Percentiles rank a stretch among this genome's conserved stretches.
Conservation (phyloP, 768 basidiomycete genomes). For the Lepiota brunneoincarnata region DNA sequence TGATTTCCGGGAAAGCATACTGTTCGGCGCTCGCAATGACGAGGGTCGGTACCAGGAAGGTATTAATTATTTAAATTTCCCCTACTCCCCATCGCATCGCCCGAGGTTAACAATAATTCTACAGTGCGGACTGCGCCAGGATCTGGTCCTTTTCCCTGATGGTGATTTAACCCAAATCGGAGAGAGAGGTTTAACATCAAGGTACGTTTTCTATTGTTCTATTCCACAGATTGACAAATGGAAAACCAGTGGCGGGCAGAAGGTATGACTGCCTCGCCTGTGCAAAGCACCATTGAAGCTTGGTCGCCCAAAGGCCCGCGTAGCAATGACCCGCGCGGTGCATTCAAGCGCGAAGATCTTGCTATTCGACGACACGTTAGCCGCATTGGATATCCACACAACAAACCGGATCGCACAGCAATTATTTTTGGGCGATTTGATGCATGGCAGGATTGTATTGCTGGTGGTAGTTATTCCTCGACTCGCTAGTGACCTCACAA, state of each 20-base stretch:
- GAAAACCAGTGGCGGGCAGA: constrained; percentile 37
- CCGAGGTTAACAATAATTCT: constrained; percentile 30
- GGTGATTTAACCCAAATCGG: constrained; percentile 68
- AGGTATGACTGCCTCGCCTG: constrained; percentile 14
- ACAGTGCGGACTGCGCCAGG: constrained; percentile 73
- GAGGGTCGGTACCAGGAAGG: constrained; percentile 70
- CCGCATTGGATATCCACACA: constrained; percentile 49
- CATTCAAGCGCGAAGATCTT: constrained; percentile 57
- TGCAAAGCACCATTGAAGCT: not conserved
- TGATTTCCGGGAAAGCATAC: constrained; percentile 58
- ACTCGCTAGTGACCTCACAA: not conserved
- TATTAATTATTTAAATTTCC: not conserved
- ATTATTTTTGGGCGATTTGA: not conserved
- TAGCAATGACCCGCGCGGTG: constrained; percentile 43
- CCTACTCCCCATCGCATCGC: no score
- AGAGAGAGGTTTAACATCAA: constrained; percentile 57
- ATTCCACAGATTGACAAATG: no score
- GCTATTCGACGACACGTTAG: constrained; percentile 71
- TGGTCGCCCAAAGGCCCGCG: constrained; percentile 34
- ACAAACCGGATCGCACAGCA: constrained; percentile 14
- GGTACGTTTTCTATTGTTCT: constrained; percentile 6
- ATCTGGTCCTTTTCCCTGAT: constrained; percentile 62
- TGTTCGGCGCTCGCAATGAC: constrained; percentile 74
- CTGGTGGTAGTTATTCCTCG: not conserved
- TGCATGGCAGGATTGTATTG: not conserved